Conservation (phyloP, 2,329 filamentous ascomycete species). For the Leptographium galeiforme region DNA sequence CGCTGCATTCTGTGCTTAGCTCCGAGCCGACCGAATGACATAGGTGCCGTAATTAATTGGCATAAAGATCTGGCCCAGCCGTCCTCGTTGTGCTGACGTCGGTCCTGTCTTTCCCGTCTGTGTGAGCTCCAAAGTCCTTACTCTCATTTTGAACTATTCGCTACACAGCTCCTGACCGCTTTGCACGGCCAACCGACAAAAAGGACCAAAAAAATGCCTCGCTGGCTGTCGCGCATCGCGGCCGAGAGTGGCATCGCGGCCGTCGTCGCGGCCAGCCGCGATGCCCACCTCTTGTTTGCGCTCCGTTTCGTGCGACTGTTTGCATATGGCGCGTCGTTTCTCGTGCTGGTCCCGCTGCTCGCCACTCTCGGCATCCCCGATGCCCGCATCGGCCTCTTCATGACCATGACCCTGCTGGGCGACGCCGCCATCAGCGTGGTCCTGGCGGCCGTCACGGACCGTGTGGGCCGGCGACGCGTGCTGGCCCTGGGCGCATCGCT, state of each 20-base stretch:
- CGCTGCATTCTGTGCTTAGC: background rate
- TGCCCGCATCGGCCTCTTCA: slow-evolving; percentile 45
- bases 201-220: background rate
- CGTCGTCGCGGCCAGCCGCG: slow-evolving; percentile 25
- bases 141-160: no score
- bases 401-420: slow-evolving; percentile 49
- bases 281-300: slow-evolving; percentile 43
- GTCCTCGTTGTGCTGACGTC: background rate
- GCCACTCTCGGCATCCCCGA: slow-evolving; percentile 34
- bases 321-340: slow-evolving; percentile 45
- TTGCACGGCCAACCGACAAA: background rate
- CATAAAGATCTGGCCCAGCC: background rate
- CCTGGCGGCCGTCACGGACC: slow-evolving; percentile 45
- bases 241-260: slow-evolving; percentile 32
- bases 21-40: background rate
- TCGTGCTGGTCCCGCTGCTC: slow-evolving; percentile 45
- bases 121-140: background rate
- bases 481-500: slow-evolving; percentile 38
- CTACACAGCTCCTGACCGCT: no score
- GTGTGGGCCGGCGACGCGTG: slow-evolving; percentile 35
- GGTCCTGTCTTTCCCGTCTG: background rate
- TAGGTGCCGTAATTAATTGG: background rate
- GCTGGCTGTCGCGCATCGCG: background rate
- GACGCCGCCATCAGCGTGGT: slow-evolving; percentile 46
- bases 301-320: slow-evolving; percentile 50